phyloP scores from a whole-genome alignment of 768 basidiomycete species.

The Panus rudis region DNA sequence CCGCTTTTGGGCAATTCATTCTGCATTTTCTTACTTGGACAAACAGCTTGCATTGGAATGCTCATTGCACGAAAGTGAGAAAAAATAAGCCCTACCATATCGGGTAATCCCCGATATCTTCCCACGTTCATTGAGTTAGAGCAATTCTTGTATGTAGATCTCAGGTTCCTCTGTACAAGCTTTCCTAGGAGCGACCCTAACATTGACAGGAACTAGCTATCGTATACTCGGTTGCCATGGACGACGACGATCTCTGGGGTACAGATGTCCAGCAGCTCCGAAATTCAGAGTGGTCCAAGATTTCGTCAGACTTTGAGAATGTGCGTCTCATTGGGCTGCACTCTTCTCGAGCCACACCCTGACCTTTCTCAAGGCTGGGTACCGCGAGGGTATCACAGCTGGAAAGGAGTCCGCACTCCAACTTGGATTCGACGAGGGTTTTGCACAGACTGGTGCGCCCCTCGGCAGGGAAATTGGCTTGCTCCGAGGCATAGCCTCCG shows the following conservation, averaged over 20 bases:
- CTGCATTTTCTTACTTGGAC: too few relatives aligned
- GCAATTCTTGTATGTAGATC: too few relatives aligned
- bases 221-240: too few relatives aligned
- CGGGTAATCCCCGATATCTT: too few relatives aligned
- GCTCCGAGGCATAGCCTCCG: constrained; percentile 66
- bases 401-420: constrained; percentile 88
- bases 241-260: constrained; percentile 53
- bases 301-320: constrained; percentile 66
- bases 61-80: too few relatives aligned
- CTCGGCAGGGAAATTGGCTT: constrained; percentile 72
- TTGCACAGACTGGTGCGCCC: constrained; percentile 62
- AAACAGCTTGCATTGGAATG: too few relatives aligned
- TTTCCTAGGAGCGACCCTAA: too few relatives aligned
- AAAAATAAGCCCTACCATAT: too few relatives aligned
- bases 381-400: constrained; percentile 91
- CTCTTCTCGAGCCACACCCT: neutral
- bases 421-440: constrained; percentile 85
- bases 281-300: constrained; percentile 60
- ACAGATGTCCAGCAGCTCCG: constrained; percentile 31
- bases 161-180: too few relatives aligned
- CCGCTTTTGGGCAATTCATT: too few relatives aligned
- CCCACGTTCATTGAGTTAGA: too few relatives aligned
- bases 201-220: too few relatives aligned
- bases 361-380: constrained; percentile 59
- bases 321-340: constrained; percentile 30